Conservation (phyloP, 768 basidiomycete species). For the Phylloporus arenicola region DNA sequence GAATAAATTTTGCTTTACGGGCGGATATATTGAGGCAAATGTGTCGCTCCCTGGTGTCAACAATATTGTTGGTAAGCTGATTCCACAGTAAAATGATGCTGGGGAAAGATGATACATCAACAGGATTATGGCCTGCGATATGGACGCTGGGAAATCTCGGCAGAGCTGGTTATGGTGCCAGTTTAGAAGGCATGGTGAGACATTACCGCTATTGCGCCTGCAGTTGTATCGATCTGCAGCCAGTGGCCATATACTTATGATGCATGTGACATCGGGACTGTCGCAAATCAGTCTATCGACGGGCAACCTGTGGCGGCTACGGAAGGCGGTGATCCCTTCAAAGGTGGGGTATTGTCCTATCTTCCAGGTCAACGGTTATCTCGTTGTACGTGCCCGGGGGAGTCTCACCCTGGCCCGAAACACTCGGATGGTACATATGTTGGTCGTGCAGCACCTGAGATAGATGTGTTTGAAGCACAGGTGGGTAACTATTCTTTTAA, state of each 20-base stretch:
- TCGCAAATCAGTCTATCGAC: constrained; percentile 73
- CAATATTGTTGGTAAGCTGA: constrained; percentile 47
- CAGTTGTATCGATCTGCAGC: constrained; percentile 2
- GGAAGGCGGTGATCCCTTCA: constrained; percentile 47
- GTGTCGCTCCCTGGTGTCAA: constrained; percentile 64
- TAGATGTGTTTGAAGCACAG: constrained; percentile 87
- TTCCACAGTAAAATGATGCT: not conserved
- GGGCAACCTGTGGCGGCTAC: constrained; percentile 61
- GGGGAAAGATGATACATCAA: not conserved
- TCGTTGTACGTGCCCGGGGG: constrained; percentile 79
- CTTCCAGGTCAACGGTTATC: constrained; percentile 79
- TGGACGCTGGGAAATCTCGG: constrained; percentile 59
- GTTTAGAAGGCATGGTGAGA: constrained; percentile 46
- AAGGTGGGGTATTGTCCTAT: constrained; percentile 54
- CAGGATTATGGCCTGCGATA: constrained; percentile 49
- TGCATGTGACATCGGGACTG: constrained; percentile 79
- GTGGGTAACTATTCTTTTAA: constrained; percentile 17
- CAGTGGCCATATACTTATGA: constrained; percentile 68
- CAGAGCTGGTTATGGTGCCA: constrained; percentile 67
- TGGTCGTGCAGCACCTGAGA: constrained; percentile 83
- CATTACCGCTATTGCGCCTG: not conserved
- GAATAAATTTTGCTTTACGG: constrained; percentile 91
- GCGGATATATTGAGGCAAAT: constrained; percentile 64
- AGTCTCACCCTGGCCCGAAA: constrained; percentile 79
- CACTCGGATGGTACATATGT: constrained; percentile 70